Evolutionary conservation across 176 grass and related monocot genomes (phyloP).

Genomic region (Themeda triandra): DNA sequence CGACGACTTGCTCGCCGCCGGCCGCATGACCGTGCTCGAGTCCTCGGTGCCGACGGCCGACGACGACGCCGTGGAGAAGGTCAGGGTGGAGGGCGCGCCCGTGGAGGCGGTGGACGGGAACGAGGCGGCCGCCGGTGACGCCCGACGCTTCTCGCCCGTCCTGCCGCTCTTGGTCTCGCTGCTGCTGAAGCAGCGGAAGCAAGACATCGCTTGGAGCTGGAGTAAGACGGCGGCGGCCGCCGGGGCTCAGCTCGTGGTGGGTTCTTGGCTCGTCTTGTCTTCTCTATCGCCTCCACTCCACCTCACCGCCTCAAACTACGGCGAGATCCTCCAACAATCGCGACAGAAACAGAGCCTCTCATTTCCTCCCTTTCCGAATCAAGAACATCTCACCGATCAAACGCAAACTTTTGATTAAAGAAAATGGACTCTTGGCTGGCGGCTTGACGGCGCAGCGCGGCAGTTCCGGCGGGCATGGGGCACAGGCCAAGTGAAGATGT

Average conservation of each 20-base stretch:
- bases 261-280: background rate
- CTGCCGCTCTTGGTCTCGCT: background rate
- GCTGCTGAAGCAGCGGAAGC: slow-evolving; percentile 32
- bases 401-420: background rate
- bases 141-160: background rate
- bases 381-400: background rate
- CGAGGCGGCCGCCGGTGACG: background rate
- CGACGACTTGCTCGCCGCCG: slow-evolving; percentile 38
- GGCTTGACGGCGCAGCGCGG: background rate
- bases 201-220: slow-evolving; percentile 25
- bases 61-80: slow-evolving; percentile 3
- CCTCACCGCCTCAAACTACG: background rate
- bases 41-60: slow-evolving; percentile 24
- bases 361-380: background rate
- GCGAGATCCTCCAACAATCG: background rate
- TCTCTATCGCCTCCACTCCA: slow-evolving; percentile 3
- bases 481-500: background rate
- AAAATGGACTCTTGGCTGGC: background rate
- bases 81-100: slow-evolving; percentile 14
- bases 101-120: slow-evolving; percentile 19
- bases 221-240: background rate
- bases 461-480: background rate
- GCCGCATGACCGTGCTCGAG: background rate
- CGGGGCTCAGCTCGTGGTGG: background rate
- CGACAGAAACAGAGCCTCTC: background rate